phyloP scores from a whole-genome alignment of 345 rosid species.

The Brassica napus region Da-Ae NC_063445.1:2377501-2378000 shows the following conservation, averaged over 20 bases:
- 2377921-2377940: too few relatives aligned
- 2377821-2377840: slow-evolving; percentile 26
- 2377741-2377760: not conserved
- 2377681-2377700: slow-evolving; percentile 34
- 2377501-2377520: slow-evolving; percentile 36
- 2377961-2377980: too few relatives aligned
- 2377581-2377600: slow-evolving; percentile 34
- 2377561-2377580: slow-evolving; percentile 32
- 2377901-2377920: too few relatives aligned
- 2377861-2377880: not conserved
- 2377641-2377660: slow-evolving; percentile 34
- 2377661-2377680: slow-evolving; percentile 30
- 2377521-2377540: not conserved
- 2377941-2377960: too few relatives aligned
- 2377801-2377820: not conserved
- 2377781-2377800: not conserved
- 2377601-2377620: slow-evolving; percentile 20
- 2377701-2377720: slow-evolving; percentile 18
- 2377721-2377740: not conserved
- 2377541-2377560: slow-evolving; percentile 40
- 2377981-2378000: too few relatives aligned
- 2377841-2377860: slow-evolving; percentile 24
- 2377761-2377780: not conserved
- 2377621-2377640: slow-evolving; percentile 31
- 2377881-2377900: not conserved